Evolutionary conservation across 176 grass and related monocot species (phyloP), one percentile per base, ranked within the genome.

Genomic region (Oryza glaberrima): DNA sequence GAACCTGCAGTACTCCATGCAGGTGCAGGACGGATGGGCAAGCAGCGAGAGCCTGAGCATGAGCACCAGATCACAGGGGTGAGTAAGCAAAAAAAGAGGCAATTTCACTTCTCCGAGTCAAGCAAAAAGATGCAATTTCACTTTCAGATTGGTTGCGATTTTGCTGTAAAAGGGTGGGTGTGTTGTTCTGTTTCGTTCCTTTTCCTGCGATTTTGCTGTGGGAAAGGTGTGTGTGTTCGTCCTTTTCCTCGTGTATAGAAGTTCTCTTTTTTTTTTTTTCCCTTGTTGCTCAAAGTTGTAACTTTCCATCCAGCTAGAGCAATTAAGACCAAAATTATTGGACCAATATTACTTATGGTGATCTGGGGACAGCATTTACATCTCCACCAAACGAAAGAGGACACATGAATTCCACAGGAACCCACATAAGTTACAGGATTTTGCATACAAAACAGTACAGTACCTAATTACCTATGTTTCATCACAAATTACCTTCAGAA

Each of bases 1-100:
- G 94, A 97, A 97, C 77, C 78, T 97, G 69, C 94, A 94, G 82
- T 97, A 94, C 83, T 94, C 94, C 40, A 90, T 94, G 86, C 94
- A 97, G 38, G 90, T 97, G 47, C 94, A 97, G 79, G 94, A 97
- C 48, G 94, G 92, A 3, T 97, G 94, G 92, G 89, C 91, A 22
- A 97, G 94, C 82, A 97, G 91, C 75, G 94, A 93, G 73, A 97
- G 88, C 85, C 81, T 96, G 15, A 93, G 82, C 65, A 45, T 87
- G 76, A 87, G 89, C 70, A 16, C 84, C 64, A 76, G 56, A 71
- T 87, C 76, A 0, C 81, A 84, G 81, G 70, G n/a, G 1, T 80
- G 69, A 79, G 43, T 52, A 64, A 1, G 60, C 20, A 56, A 15
- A 10, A 52, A 41, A 2, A 41, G 40, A 6, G 44, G 47, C 49